Conservation (phyloP, 2,329 filamentous ascomycete genomes). For the Spiromastix sp. region DNA sequence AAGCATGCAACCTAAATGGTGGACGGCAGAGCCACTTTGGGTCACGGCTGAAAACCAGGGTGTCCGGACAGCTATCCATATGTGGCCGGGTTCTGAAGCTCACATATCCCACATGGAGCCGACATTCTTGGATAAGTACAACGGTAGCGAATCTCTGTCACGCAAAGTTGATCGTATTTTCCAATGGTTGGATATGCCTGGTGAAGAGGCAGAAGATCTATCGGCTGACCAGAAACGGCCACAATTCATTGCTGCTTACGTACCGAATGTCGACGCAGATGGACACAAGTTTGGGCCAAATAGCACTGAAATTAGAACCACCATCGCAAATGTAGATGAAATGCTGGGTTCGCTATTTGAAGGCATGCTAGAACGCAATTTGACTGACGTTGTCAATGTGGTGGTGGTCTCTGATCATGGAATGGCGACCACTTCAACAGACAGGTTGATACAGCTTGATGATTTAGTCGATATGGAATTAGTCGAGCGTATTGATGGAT, state of each 20-base stretch:
- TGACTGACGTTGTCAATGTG: conserved; percentile 84
- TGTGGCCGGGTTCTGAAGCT: conserved; percentile 97
- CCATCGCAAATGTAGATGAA: conserved; percentile 66
- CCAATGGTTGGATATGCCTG: conserved; percentile 74
- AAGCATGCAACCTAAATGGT: conserved; percentile 83
- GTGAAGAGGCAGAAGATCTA: conserved; percentile 44
- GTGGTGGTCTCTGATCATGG: conserved; percentile 96
- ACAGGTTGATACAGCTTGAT: conserved; percentile 77
- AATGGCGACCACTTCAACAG: conserved; percentile 84
- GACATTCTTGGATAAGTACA: conserved; percentile 73
- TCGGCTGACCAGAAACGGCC: conserved; percentile 52
- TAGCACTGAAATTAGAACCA: conserved; percentile 75
- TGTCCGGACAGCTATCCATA: conserved; percentile 74
- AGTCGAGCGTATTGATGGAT: conserved; percentile 81
- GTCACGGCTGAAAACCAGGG: conserved; percentile 78
- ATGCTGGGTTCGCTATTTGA: conserved; percentile 71
- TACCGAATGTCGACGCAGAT: conserved; percentile 80
- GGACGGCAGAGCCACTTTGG: conserved; percentile 91
- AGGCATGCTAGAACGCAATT: conserved; percentile 68
- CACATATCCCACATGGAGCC: conserved; percentile 67
- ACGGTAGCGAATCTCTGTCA: conserved; percentile 61
- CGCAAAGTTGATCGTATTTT: conserved; percentile 72
- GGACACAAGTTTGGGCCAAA: conserved; percentile 89
- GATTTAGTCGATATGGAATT: conserved; percentile 69
- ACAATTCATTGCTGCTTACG: conserved; percentile 87